Base-by-base conservation (phyloP, 1,284 basidiomycete genomes). In the Puccinia horiana region DNA sequence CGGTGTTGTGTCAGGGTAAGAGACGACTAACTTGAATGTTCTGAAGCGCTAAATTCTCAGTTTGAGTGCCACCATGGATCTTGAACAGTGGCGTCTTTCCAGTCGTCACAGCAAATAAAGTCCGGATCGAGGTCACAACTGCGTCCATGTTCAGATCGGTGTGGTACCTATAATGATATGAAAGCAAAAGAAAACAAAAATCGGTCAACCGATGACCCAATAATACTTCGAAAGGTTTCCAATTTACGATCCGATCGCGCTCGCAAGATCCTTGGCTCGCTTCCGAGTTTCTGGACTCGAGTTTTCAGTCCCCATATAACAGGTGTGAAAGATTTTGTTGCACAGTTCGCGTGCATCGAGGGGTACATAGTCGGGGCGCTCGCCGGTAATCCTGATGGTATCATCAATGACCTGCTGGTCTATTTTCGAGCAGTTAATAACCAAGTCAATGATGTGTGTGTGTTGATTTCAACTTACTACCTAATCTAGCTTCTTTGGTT, bases 261-360 rank as follows among this genome's bases (percentile, higher is more conserved):
- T 49, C 20, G 79, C 79, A 29, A 81, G 52, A 32, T 81, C 79
- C 56, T 74, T 81, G 20, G 79, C 79, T 37, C 79, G 70, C 49
- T 74, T 75, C 8, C 72, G 54, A 73, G 79, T 81, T 56, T 75
- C 79, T 40, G 72, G 70, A 75, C 79, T 81, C 23, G 79, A 81
- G 42, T 81, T 81, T 37, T 81, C 72, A 32, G 79, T 81, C 11
- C 79, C 79, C 79, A 81, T 81, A 32, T 81, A 81, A 56, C 79
- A 81, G 35, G 79, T 74, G 35, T 81, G 79, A 56, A 81, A 81
- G 40, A 81, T 75, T 56, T 72, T 74, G 56, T 75, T 81, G 42
- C 79, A 81, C 16, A 81, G 67, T 63, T 74, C 79, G 18, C 56
- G 67, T 18, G 79, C 32, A 75, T 81, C 79, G 18, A 81, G 63